Evolutionary conservation across 768 basidiomycete genomes (phyloP).

Genomic region (Russula emetica): DNA sequence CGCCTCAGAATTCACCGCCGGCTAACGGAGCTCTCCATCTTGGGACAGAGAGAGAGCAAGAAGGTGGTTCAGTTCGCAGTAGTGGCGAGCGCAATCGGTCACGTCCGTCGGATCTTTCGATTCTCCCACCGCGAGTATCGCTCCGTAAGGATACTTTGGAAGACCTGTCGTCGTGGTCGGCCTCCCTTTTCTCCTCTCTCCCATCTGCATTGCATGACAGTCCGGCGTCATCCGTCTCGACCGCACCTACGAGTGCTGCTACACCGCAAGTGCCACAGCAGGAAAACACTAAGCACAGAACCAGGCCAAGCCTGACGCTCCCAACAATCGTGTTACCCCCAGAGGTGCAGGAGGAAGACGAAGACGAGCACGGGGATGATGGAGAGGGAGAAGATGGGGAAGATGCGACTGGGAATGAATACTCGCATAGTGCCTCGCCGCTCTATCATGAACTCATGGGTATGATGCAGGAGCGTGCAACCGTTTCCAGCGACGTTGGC

Average conservation of each 20-base stretch:
- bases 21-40: background rate
- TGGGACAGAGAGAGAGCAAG: background rate
- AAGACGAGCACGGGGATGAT: background rate
- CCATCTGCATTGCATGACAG: slow-evolving; percentile 18
- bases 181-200: slow-evolving; percentile 26
- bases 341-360: slow-evolving; percentile 11
- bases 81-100: background rate
- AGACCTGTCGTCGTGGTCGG: slow-evolving; percentile 28
- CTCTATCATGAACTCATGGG: slow-evolving; percentile 29
- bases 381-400: background rate
- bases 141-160: slow-evolving; percentile 26
- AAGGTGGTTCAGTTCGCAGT: background rate
- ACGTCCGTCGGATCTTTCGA: slow-evolving; percentile 20
- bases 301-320: slow-evolving; percentile 14
- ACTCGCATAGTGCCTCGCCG: slow-evolving; percentile 21
- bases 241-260: background rate
- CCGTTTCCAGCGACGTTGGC: background rate
- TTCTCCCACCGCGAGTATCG: slow-evolving; percentile 26
- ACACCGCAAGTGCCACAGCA: background rate
- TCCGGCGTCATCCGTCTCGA: slow-evolving; percentile 3
- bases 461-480: slow-evolving; percentile 27
- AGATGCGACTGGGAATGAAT: background rate
- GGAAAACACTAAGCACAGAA: background rate
- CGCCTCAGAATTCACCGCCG: background rate
- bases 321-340: slow-evolving; percentile 18